These are phyloP conservation scores for Alternaria burnsii DNA, from an alignment of 2,329 filamentous ascomycete species.

Conservation along the genomic window DNA sequence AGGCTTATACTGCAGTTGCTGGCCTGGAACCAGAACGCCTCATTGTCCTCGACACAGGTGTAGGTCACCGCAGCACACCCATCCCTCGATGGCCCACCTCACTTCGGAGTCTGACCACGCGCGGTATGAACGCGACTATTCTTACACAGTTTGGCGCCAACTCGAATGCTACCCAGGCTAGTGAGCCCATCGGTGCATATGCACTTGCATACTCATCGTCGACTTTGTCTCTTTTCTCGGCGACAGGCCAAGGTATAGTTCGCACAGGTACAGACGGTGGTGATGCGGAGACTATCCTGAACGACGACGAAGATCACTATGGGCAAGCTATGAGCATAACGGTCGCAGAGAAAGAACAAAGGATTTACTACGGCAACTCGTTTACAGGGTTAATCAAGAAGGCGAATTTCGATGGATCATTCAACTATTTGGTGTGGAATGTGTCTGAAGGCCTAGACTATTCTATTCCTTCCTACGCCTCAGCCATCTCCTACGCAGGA, in stretches of 20 bases:
- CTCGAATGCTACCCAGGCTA: neutral
- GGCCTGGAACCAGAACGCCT: conserved; percentile 2
- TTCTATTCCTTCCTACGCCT: neutral
- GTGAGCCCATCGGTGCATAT: conserved; percentile 11
- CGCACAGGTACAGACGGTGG: conserved; percentile 20
- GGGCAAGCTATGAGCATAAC: conserved; percentile 13
- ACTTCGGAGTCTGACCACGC: conserved; percentile 16
- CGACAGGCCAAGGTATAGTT: conserved; percentile 18
- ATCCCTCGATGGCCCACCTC: conserved; percentile 23
- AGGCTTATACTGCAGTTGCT: conserved; percentile 5
- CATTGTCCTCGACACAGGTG: conserved; percentile 22
- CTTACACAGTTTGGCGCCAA: conserved; percentile 17
- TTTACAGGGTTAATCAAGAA: conserved; percentile 16
- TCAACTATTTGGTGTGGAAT: conserved; percentile 15
- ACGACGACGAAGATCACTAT: neutral
- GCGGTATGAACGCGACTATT: conserved; percentile 17
- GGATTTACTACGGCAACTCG: conserved; percentile 19
- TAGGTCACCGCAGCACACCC: conserved; percentile 23
- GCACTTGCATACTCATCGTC: conserved; percentile 16
- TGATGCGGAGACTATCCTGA: conserved; percentile 6
- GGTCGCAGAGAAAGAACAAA: conserved; percentile 14
- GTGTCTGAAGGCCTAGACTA: conserved; percentile 18
- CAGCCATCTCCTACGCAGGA: conserved; percentile 10
- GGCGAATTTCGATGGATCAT: conserved; percentile 18
- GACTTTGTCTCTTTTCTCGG: conserved; percentile 14